Base-by-base conservation (phyloP, 305 asterid genomes). In the Fraxinus sp. region DNA sequence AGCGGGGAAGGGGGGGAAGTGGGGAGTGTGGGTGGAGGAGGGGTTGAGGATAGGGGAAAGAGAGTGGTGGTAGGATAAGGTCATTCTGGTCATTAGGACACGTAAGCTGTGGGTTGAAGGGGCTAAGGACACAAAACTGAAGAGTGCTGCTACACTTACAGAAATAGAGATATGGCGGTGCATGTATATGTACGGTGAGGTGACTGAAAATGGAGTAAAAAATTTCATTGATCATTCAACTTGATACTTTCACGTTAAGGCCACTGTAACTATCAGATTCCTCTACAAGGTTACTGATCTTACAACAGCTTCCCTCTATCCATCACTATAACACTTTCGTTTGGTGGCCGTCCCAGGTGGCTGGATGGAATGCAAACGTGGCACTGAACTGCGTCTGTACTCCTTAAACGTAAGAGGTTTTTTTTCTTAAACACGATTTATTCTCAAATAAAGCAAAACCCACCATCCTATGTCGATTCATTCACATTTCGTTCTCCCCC, bases 31-130 rank as follows among this genome's bases (percentile, higher is more conserved):
- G 82, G 85, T 70, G 84, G 89, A 77, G 75, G 87, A 46, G 11
- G 93, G 92, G 32, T 90, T 82, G 86, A 85, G 86, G 89, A 90
- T 80, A 55, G 89, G 91, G 81, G 84, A 78, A 83, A 86, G 83
- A 13, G 86, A 39, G 57, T 85, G 90, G 76, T 86, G 84, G 87
- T 82, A 86, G 76, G 94, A 81, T 32, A 91, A 84, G 90, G 93
- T 74, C 81, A 92, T 83, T 84, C 85, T 89, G 77, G 90, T 86
- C 92, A 89, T 90, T 74, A 10, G 76, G 22, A 71, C 76, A 71
- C 18, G 44, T 71, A 71, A 32, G 39, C 76, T 32, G 22, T 14
- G 22, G 76, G 76, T 70, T 4, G 41, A 5, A 30, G 76, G 76
- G 39, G 41, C 6, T 4, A 5, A 70, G 44, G 22, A 70, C 76